Percentiles rank a stretch among this genome's conserved stretches.
phyloP scores from a whole-genome alignment of 176 grass and related monocot species.

The Metroxylon sagu region DNA sequence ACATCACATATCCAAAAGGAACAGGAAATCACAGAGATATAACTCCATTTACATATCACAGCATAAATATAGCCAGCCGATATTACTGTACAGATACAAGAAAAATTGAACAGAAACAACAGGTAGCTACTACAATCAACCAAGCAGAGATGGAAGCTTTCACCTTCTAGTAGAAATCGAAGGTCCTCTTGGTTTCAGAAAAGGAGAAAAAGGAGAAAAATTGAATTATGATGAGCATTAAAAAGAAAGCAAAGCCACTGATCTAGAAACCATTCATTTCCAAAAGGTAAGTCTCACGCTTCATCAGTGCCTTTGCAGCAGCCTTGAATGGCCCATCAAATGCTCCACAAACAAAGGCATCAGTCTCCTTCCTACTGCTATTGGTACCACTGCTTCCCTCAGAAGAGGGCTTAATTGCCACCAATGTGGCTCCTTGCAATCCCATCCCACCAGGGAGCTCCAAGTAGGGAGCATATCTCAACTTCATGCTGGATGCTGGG shows the following conservation, averaged over 20 bases:
- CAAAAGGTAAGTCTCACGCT: conserved; percentile 75
- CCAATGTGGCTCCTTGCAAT: conserved; percentile 76
- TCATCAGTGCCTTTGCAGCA: conserved; percentile 70
- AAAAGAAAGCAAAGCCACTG: conserved; percentile 1
- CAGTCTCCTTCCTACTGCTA: conserved; percentile 48
- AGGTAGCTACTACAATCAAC: conserved; percentile 17
- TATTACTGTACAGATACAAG: conserved; percentile 32
- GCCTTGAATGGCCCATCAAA: conserved; percentile 64
- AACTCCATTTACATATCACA: conserved; percentile 15
- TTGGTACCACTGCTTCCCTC: conserved; percentile 43
- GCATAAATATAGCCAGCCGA: conserved; percentile 36
- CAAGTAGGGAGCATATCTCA: conserved; percentile 74
- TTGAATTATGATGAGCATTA: neutral
- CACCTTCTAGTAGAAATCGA: conserved; percentile 22
- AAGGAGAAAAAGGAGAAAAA: conserved; percentile 22
- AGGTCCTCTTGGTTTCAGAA: neutral
- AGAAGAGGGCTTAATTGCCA: conserved; percentile 58
- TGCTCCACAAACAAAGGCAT: conserved; percentile 50
- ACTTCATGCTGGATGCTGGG: conserved; percentile 88
- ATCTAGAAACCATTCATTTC: conserved; percentile 94
- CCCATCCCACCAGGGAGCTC: conserved; percentile 63
- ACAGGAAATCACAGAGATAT: conserved; percentile 4
- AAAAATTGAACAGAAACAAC: conserved; percentile 15
- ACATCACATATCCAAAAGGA: conserved; percentile 5
- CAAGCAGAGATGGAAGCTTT: conserved; percentile 12